Conservation (phyloP, 768 basidiomycete genomes). For the Lepiota venenata region DNA sequence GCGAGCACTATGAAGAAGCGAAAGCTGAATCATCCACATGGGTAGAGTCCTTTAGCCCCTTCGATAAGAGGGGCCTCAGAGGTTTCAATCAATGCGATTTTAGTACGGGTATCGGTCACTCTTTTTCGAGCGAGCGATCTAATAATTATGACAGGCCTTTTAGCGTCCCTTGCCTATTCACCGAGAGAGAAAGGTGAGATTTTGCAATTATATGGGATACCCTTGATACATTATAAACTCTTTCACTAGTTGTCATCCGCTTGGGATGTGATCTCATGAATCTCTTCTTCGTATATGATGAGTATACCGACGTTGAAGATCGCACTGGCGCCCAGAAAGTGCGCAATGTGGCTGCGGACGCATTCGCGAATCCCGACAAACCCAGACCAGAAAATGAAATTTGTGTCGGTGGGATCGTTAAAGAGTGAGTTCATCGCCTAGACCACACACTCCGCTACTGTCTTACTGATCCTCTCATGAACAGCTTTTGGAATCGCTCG, state of each 20-base stretch:
- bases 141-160: not conserved
- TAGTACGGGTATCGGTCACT: slow-evolving; percentile 1
- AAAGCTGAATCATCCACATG: slow-evolving; percentile 12
- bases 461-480: not conserved
- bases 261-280: slow-evolving; percentile 13
- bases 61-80: slow-evolving; percentile 8
- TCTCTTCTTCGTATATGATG: slow-evolving; percentile 12
- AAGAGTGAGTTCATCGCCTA: not conserved
- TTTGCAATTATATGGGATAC: too few relatives aligned
- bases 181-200: slow-evolving; percentile 3
- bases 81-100: slow-evolving; percentile 12
- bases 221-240: not conserved
- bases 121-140: not conserved
- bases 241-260: slow-evolving; percentile 7
- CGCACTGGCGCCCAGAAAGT: not conserved
- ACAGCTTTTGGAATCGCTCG: slow-evolving; percentile 10
- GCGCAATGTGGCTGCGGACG: slow-evolving; percentile 3
- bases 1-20: slow-evolving; percentile 12
- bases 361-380: slow-evolving; percentile 5
- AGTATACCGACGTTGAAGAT: slow-evolving; percentile 10
- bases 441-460: not conserved
- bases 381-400: not conserved
- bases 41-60: slow-evolving; percentile 12
- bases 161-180: slow-evolving; percentile 2
- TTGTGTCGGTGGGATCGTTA: not conserved